Conservation (phyloP, 1,139 yeast species). For the Yamadazyma buinensis region DNA sequence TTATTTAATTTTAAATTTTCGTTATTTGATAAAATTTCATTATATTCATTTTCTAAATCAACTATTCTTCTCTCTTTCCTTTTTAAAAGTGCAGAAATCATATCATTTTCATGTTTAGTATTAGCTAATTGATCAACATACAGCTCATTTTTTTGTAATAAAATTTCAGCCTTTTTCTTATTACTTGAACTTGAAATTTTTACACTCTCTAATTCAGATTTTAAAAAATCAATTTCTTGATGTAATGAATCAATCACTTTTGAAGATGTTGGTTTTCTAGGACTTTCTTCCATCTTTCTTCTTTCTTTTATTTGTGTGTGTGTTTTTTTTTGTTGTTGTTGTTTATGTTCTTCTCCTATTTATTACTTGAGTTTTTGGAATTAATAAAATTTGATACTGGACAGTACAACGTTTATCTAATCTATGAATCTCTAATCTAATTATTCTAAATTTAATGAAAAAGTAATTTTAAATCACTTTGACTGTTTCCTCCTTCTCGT, state of each 20-base stretch:
- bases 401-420: too few species aligned
- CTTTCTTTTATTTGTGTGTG: too few species aligned
- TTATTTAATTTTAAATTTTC: constrained; percentile 46
- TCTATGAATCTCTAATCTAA: too few species aligned
- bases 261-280: constrained; percentile 35
- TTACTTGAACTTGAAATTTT: constrained; percentile 35
- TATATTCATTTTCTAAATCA: constrained; percentile 57
- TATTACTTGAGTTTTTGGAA: too few species aligned
- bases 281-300: constrained; percentile 16
- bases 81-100: constrained; percentile 57
- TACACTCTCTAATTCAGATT: constrained; percentile 46
- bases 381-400: too few species aligned
- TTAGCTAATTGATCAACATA: constrained; percentile 66
- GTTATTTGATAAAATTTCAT: constrained; percentile 40
- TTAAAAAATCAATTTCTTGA: constrained; percentile 48
- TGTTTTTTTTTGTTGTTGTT: too few species aligned
- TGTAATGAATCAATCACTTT: constrained; percentile 59
- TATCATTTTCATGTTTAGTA: constrained; percentile 68
- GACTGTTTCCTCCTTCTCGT: too few species aligned
- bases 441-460: too few species aligned
- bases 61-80: constrained; percentile 61
- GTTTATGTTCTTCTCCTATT: too few species aligned
- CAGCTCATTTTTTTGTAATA: constrained; percentile 52
- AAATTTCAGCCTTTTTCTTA: constrained; percentile 46
- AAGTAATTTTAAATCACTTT: too few species aligned